Evolutionary conservation across 1,139 yeast species (phyloP).

Genomic region (Sporopachydermia cereana): DNA sequence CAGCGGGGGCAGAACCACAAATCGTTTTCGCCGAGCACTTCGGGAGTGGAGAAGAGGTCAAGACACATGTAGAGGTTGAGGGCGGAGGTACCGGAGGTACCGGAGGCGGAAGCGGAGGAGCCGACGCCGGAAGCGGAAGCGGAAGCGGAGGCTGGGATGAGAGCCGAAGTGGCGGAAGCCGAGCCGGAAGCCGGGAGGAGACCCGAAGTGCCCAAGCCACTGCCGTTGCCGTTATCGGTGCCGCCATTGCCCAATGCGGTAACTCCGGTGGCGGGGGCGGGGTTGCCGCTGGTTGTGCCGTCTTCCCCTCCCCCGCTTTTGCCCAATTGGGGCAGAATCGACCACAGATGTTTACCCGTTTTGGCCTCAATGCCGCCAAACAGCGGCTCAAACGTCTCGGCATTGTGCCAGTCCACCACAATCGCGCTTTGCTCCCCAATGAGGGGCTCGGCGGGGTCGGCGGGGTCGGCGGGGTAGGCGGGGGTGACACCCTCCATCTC

Average conservation of each 20-base stretch:
- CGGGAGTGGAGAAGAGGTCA: constrained; percentile 65
- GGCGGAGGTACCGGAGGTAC: too few species aligned
- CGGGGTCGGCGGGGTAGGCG: neutral
- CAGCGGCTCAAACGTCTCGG: neutral
- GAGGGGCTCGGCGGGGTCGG: neutral
- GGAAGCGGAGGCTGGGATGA: too few species aligned
- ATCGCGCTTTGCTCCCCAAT: neutral
- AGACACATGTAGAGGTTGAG: constrained; percentile 47
- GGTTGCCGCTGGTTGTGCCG: neutral
- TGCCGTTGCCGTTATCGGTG: too few species aligned
- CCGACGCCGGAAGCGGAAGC: too few species aligned
- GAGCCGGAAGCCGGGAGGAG: too few species aligned
- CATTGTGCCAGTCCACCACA: neutral
- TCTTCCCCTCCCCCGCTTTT: too few species aligned
- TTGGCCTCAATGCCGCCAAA: neutral
- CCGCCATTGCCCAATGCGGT: too few species aligned
- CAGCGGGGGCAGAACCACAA: constrained; percentile 92
- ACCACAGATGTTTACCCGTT: neutral
- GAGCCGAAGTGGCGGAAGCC: too few species aligned
- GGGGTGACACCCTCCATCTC: neutral
- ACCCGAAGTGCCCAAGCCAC: too few species aligned
- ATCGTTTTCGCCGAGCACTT: constrained; percentile 79
- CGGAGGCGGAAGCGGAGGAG: too few species aligned
- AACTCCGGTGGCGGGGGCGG: too few species aligned
- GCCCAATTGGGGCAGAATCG: neutral